A percentile compares a stretch with the other conserved stretches of the same genome.
These are phyloP conservation scores for Diutina pseudorugosa DNA, from an alignment of 1,139 yeast species.

Conservation along the genomic window DNA sequence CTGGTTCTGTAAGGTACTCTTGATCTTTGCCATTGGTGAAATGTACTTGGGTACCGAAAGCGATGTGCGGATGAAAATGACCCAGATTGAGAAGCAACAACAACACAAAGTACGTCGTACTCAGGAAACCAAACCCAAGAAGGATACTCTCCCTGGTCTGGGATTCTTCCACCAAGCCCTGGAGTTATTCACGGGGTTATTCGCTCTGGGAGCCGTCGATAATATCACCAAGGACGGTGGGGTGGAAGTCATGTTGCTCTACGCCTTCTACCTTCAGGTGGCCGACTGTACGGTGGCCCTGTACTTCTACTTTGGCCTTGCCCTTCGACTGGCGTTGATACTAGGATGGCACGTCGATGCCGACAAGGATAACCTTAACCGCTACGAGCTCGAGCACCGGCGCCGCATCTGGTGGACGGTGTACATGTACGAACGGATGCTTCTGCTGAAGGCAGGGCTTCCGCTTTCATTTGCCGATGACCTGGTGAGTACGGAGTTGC, in stretches of 20 bases:
- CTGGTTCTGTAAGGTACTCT: slow-evolving; percentile 67
- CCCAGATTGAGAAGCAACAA: slow-evolving; percentile 17
- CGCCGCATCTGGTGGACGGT: slow-evolving; percentile 89
- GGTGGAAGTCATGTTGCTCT: slow-evolving; percentile 64
- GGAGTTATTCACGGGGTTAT: slow-evolving; percentile 59
- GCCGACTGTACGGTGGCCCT: slow-evolving; percentile 81
- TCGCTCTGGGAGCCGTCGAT: slow-evolving; percentile 71
- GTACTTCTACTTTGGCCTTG: slow-evolving; percentile 70
- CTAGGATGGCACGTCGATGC: slow-evolving; percentile 81
- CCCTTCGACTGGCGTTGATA: slow-evolving; percentile 60
- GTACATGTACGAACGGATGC: slow-evolving; percentile 78
- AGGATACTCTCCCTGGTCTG: slow-evolving; percentile 55
- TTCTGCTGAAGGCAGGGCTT: slow-evolving; percentile 74
- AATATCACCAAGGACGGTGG: slow-evolving; percentile 71
- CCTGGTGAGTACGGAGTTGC: slow-evolving; percentile 65
- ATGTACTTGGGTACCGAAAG: slow-evolving; percentile 70
- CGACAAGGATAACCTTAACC: slow-evolving; percentile 47
- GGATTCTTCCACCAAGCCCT: slow-evolving; percentile 69
- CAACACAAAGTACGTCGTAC: slow-evolving; percentile 9
- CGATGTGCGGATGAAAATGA: slow-evolving; percentile 23
- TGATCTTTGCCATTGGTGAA: slow-evolving; percentile 76
- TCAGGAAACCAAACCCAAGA: slow-evolving; percentile 8
- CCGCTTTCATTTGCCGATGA: slow-evolving; percentile 73
- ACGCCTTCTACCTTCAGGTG: slow-evolving; percentile 74
- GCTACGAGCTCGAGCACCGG: slow-evolving; percentile 68